Percentiles rank a stretch among this genome's conserved stretches.
Evolutionary conservation across 169 alveolate genomes (phyloP).

Genomic region (Eimeria acervulina): DNA sequence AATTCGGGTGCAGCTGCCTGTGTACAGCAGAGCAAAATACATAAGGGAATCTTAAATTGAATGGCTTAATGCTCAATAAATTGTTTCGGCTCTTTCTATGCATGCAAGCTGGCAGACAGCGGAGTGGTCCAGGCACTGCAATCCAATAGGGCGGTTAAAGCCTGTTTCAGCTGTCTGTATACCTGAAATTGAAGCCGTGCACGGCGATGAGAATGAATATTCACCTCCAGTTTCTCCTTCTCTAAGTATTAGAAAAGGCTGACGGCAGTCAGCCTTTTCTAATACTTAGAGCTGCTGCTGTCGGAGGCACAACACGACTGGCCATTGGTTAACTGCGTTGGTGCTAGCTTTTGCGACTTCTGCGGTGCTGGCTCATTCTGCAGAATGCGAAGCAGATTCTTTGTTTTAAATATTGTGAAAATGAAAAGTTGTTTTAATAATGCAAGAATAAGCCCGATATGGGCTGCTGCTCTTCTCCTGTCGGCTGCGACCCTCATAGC

Average conservation of each 20-base stretch:
- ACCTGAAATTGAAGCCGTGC: neutral
- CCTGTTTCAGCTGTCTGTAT: neutral
- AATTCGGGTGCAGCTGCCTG: neutral
- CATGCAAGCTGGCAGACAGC: neutral
- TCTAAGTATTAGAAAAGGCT: neutral
- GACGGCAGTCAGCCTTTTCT: neutral
- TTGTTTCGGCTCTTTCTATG: neutral
- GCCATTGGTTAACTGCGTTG: neutral
- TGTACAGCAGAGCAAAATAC: neutral
- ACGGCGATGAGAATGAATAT: neutral
- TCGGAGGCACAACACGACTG: neutral
- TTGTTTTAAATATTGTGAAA: neutral
- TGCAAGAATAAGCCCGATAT: neutral
- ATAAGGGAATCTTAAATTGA: too few species aligned
- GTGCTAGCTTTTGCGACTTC: neutral
- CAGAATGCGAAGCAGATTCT: neutral
- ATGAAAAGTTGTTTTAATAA: neutral
- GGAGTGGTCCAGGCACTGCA: neutral
- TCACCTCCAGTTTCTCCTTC: neutral
- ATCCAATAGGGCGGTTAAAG: neutral
- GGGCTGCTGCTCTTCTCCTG: constrained; percentile 11
- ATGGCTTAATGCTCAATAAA: too few species aligned
- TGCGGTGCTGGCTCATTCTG: neutral
- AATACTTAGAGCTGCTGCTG: neutral
- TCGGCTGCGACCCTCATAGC: neutral